phyloP scores from a whole-genome alignment of 1,139 yeast species.

The Pichia sp. region DNA sequence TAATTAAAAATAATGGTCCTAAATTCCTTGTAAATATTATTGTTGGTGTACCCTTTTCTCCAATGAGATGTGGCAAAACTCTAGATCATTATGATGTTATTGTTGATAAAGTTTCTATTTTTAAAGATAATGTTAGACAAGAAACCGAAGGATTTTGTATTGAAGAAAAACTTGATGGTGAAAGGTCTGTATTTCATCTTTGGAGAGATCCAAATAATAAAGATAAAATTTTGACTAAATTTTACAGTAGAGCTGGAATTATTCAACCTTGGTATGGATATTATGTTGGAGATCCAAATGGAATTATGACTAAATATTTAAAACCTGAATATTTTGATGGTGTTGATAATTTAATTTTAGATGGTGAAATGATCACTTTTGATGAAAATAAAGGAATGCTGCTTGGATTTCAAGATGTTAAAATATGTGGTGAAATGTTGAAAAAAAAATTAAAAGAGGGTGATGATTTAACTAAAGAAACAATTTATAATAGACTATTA shows the following conservation, averaged over 20 bases:
- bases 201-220: constrained; percentile 29
- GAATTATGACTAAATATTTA: constrained; percentile 44
- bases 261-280: constrained; percentile 77
- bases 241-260: constrained; percentile 62
- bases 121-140: constrained; percentile 11
- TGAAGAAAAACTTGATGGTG: constrained; percentile 95
- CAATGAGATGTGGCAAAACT: constrained; percentile 61
- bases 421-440: constrained; percentile 11
- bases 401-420: constrained; percentile 16
- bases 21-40: constrained; percentile 9
- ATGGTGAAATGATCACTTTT: constrained; percentile 93
- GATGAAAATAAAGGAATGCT: constrained; percentile 40
- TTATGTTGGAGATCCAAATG: constrained; percentile 37
- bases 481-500: constrained; percentile 7
- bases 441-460: background rate
- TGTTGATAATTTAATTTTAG: constrained; percentile 44
- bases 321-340: constrained; percentile 16
- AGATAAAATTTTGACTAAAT: constrained; percentile 42
- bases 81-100: constrained; percentile 43
- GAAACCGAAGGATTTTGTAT: constrained; percentile 53
- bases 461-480: background rate
- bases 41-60: constrained; percentile 46
- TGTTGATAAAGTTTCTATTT: constrained; percentile 24
- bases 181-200: constrained; percentile 71
- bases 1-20: constrained; percentile 18